A percentile compares a stretch with the other conserved stretches of the same genome.
Conservation (phyloP, 1,284 basidiomycete genomes). For the Schizophyllum amplum region DNA sequence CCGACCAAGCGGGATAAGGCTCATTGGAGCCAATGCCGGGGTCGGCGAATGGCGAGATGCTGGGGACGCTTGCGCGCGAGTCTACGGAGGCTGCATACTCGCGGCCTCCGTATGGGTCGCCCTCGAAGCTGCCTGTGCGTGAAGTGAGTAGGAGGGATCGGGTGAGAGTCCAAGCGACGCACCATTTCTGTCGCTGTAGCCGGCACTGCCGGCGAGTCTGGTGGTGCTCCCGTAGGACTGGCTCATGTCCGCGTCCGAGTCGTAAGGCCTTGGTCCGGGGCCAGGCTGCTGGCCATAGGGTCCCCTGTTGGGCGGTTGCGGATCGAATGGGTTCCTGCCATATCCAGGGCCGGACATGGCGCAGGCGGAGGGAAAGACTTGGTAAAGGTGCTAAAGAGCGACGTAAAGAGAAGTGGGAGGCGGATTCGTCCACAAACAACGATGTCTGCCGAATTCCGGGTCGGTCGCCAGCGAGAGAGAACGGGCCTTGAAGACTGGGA, state of each 20-base stretch:
- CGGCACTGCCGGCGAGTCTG: slow-evolving; percentile 41
- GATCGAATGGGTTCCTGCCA: slow-evolving; percentile 11
- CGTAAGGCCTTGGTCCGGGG: slow-evolving; percentile 30
- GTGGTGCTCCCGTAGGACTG: slow-evolving; percentile 46
- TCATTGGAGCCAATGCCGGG: slow-evolving; percentile 51
- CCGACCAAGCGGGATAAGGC: slow-evolving; percentile 92
- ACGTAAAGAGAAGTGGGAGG: neutral
- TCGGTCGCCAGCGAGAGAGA: neutral
- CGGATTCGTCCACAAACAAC: neutral
- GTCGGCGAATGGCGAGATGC: slow-evolving; percentile 51
- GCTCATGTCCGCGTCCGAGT: slow-evolving; percentile 41
- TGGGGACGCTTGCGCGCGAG: slow-evolving; percentile 49
- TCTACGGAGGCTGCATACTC: slow-evolving; percentile 46
- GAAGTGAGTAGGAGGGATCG: slow-evolving; percentile 5
- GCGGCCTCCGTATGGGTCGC: slow-evolving; percentile 36
- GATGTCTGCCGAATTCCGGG: neutral
- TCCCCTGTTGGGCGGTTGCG: slow-evolving; percentile 15
- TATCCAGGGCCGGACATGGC: neutral
- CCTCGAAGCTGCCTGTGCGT: slow-evolving; percentile 11
- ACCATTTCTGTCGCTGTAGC: slow-evolving; percentile 38
- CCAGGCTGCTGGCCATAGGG: slow-evolving; percentile 18
- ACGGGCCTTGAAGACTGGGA: neutral
- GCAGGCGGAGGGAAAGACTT: neutral
- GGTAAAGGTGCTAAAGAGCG: neutral
- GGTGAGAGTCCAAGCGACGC: slow-evolving; percentile 15